Percentiles rank a stretch among this genome's conserved stretches.
These are phyloP conservation scores for Cladosporium sp. DNA, from an alignment of 2,329 filamentous ascomycete genomes.

Conservation along the genomic window DNA sequence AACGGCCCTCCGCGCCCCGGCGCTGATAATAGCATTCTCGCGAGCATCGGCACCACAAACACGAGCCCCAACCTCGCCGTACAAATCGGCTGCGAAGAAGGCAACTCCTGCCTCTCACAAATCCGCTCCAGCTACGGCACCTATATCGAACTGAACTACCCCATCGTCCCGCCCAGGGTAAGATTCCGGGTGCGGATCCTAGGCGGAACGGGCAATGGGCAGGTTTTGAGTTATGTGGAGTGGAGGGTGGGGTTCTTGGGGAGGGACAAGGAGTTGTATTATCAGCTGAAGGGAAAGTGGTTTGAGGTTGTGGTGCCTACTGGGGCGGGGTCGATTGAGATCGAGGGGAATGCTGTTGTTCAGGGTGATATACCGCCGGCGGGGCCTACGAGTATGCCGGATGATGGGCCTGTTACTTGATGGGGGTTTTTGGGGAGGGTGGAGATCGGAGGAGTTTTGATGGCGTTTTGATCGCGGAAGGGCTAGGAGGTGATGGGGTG, in stretches of 20 bases:
- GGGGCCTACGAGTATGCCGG: not conserved
- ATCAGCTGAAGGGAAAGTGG: not conserved
- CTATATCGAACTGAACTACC: not conserved
- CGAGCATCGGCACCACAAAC: not conserved
- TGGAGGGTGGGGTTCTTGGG: not conserved
- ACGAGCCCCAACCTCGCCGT: not conserved
- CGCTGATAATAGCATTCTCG: not conserved
- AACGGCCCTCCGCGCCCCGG: not conserved
- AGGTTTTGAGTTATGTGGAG: not conserved
- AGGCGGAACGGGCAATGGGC: not conserved
- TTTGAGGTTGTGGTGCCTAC: not conserved
- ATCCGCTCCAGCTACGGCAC: not conserved
- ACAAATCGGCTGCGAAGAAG: not conserved
- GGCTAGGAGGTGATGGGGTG: too few species aligned
- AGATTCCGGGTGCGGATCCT: not conserved
- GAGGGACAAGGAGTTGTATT: not conserved
- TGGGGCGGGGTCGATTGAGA: not conserved
- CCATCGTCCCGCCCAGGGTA: not conserved
- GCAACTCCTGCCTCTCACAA: not conserved
- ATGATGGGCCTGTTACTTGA: not conserved
- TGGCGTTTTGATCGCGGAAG: too few species aligned
- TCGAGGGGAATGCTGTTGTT: not conserved
- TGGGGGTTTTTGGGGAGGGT: not conserved
- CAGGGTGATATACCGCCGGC: not conserved
- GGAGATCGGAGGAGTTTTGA: too few species aligned